Evolutionary conservation across 1,284 basidiomycete species (phyloP).

Genomic region (Cutaneotrichosporon arboriforme): DNA sequence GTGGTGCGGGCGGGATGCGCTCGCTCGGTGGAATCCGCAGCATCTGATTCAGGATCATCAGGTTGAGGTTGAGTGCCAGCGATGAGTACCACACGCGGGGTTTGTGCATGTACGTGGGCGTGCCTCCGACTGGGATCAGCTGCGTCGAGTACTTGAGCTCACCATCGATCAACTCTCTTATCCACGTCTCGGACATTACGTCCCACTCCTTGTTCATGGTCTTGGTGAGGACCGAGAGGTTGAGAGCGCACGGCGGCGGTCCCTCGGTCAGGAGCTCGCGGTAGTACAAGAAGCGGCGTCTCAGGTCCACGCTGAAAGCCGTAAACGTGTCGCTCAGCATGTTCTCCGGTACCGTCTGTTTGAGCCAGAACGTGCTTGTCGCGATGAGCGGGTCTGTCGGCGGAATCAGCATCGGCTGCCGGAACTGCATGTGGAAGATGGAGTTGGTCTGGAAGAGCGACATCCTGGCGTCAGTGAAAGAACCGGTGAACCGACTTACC

Average conservation of each 20-base stretch:
- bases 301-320: slow-evolving; percentile 31
- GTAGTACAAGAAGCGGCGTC: slow-evolving; percentile 33
- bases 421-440: slow-evolving; percentile 41
- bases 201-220: slow-evolving; percentile 38
- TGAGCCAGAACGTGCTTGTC: slow-evolving; percentile 23
- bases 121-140: slow-evolving; percentile 20
- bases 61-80: slow-evolving; percentile 34
- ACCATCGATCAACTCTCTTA: slow-evolving; percentile 35
- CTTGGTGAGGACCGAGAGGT: slow-evolving; percentile 28
- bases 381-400: slow-evolving; percentile 32
- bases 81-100: slow-evolving; percentile 32
- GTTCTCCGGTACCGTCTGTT: slow-evolving; percentile 23
- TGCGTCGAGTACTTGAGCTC: neutral
- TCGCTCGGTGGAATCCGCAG: slow-evolving; percentile 29
- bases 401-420: slow-evolving; percentile 34
- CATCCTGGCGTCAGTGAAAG: slow-evolving; percentile 19
- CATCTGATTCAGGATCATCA: slow-evolving; percentile 35
- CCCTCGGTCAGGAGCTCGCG: slow-evolving; percentile 26
- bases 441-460: slow-evolving; percentile 36
- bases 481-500: slow-evolving; percentile 19
- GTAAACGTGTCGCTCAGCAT: slow-evolving; percentile 28
- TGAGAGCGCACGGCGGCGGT: slow-evolving; percentile 22
- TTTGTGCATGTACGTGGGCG: slow-evolving; percentile 26
- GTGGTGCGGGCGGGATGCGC: slow-evolving; percentile 21
- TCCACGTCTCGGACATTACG: slow-evolving; percentile 29